Percentiles rank a stretch among this genome's conserved stretches.
Conservation (phyloP, 805 yeast species). For the Grigorovia transvaalensis region DNA sequence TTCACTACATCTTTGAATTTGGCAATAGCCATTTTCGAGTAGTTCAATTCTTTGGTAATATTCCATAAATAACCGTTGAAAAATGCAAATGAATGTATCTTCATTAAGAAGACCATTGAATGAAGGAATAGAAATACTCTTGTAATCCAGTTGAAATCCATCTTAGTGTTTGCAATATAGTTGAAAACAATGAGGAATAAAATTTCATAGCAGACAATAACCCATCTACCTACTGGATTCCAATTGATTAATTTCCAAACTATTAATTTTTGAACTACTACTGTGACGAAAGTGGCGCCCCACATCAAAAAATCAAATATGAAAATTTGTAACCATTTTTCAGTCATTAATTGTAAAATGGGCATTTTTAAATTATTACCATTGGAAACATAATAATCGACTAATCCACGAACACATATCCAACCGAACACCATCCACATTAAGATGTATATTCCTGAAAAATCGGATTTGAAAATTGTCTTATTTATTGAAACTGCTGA, state of each 20-base stretch:
- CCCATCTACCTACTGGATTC: conserved; percentile 50
- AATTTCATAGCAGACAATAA: conserved; percentile 50
- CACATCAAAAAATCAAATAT: conserved; percentile 69
- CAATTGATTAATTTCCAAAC: conserved; percentile 41
- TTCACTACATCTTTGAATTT: conserved; percentile 26
- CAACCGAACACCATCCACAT: conserved; percentile 64
- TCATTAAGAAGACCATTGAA: conserved; percentile 81
- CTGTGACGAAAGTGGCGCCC: conserved; percentile 49
- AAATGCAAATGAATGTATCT: conserved; percentile 86
- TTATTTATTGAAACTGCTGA: not conserved
- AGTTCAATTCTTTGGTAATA: conserved; percentile 43
- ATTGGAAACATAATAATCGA: conserved; percentile 40
- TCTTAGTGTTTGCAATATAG: conserved; percentile 39
- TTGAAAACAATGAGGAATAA: conserved; percentile 40
- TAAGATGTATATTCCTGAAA: conserved; percentile 73
- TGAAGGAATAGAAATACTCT: conserved; percentile 78
- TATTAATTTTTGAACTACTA: conserved; percentile 46
- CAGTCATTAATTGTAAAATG: conserved; percentile 45
- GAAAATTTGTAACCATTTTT: conserved; percentile 55
- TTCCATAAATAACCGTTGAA: conserved; percentile 86
- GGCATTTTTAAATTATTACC: conserved; percentile 37
- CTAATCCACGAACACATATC: conserved; percentile 40
- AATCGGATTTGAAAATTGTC: conserved; percentile 19
- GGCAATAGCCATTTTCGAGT: conserved; percentile 36
- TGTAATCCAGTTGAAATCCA: conserved; percentile 75